Evolutionary conservation across 2,329 filamentous ascomycete genomes (phyloP).

Genomic region (Alternaria novae-zelandiae): DNA sequence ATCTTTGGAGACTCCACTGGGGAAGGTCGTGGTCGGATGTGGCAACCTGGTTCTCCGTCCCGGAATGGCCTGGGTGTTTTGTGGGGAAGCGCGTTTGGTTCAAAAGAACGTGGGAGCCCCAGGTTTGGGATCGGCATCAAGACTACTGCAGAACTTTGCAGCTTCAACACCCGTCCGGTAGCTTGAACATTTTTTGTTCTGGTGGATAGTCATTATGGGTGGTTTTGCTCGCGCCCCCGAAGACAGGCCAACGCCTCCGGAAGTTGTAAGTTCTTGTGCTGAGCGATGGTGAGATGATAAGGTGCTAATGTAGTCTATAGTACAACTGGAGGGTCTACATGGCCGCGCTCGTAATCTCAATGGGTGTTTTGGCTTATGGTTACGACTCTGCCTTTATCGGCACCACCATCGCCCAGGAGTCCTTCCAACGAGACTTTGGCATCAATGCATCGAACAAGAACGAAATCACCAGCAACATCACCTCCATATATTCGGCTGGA

Average conservation of each 20-base stretch:
- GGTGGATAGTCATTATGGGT: conserved; percentile 31
- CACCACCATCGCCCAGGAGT: conserved; percentile 59
- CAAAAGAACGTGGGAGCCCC: conserved; percentile 30
- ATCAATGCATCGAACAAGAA: conserved; percentile 42
- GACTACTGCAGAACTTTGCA: conserved; percentile 1
- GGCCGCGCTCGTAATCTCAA: conserved; percentile 57
- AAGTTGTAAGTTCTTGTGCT: conserved; percentile 49
- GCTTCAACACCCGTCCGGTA: background rate
- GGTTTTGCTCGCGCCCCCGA: conserved; percentile 58
- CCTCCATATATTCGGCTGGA: conserved; percentile 56
- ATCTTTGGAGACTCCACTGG: conserved; percentile 27
- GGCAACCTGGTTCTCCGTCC: conserved; percentile 6
- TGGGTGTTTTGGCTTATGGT: conserved; percentile 53
- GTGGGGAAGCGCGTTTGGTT: conserved; percentile 28
- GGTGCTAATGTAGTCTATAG: conserved; percentile 11
- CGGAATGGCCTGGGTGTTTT: conserved; percentile 21
- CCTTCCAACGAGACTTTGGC: conserved; percentile 57
- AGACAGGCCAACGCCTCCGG: conserved; percentile 62
- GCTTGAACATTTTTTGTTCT: background rate
- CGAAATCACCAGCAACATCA: conserved; percentile 57
- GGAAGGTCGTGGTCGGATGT: conserved; percentile 21
- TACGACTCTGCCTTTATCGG: conserved; percentile 64
- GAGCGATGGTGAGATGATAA: background rate
- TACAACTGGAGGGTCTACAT: conserved; percentile 61
- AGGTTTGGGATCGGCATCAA: conserved; percentile 25